A percentile compares a stretch with the other conserved stretches of the same genome.
These are phyloP conservation scores for Thymus mandschuricus DNA, from an alignment of 257 asterid genomes.

Conservation along the genomic window DNA sequence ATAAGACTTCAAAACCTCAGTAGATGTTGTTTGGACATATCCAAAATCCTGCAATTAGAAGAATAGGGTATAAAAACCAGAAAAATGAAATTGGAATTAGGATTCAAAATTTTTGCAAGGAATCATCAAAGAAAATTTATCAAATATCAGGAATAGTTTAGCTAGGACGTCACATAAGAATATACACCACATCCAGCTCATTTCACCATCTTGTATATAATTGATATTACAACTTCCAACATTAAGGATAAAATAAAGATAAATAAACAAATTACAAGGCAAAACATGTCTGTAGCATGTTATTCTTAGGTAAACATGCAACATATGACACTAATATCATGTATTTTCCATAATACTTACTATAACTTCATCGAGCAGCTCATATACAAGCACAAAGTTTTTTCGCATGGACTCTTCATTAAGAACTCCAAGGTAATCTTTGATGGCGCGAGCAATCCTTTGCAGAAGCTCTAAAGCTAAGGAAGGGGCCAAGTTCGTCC, in stretches of 20 bases:
- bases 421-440: slow-evolving; percentile 97
- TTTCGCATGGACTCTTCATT: slow-evolving; percentile 93
- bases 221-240: too few relatives aligned
- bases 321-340: not conserved
- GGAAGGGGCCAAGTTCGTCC: slow-evolving; percentile 89
- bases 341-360: slow-evolving; percentile 54
- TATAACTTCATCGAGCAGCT: slow-evolving; percentile 96
- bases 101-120: slow-evolving; percentile 20
- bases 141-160: slow-evolving; percentile 14
- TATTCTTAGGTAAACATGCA: slow-evolving; percentile 18
- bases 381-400: slow-evolving; percentile 95
- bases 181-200: slow-evolving; percentile 4
- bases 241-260: not conserved
- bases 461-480: slow-evolving; percentile 95
- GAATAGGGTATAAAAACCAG: slow-evolving; percentile 30
- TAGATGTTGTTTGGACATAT: slow-evolving; percentile 95
- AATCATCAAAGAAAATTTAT: slow-evolving; percentile 19
- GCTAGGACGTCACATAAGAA: slow-evolving; percentile 17
- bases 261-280: not conserved
- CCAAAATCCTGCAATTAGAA: slow-evolving; percentile 84
- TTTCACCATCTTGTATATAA: slow-evolving; percentile 8
- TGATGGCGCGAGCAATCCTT: slow-evolving; percentile 96
- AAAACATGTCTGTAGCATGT: not conserved
- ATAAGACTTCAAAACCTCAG: slow-evolving; percentile 93
- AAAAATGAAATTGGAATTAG: not conserved